Evolutionary conservation across 2,329 filamentous ascomycete species (phyloP).

Genomic region (Monosporascus sp.): DNA sequence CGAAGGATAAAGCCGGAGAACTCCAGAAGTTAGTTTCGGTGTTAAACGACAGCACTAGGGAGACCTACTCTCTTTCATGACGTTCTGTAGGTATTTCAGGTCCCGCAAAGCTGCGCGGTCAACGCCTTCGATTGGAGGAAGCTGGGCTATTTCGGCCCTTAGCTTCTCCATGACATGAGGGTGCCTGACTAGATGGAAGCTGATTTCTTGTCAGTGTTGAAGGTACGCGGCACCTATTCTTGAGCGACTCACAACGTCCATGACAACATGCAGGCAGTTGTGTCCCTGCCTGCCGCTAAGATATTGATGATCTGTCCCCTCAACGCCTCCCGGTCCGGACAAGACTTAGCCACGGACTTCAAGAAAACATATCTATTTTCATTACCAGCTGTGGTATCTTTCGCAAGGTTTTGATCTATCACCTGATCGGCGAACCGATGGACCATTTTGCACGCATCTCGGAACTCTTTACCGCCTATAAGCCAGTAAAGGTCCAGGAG

Average conservation of each 20-base stretch:
- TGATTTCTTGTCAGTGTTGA: slow-evolving; percentile 3
- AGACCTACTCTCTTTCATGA: slow-evolving; percentile 19
- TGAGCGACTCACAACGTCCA: slow-evolving; percentile 18
- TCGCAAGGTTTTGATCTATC: slow-evolving; percentile 16
- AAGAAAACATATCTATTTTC: slow-evolving; percentile 16
- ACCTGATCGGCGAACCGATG: slow-evolving; percentile 18
- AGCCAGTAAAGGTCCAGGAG: slow-evolving; percentile 19
- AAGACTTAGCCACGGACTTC: slow-evolving; percentile 13
- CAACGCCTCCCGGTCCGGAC: slow-evolving; percentile 12
- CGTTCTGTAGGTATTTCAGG: slow-evolving; percentile 16
- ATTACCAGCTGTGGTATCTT: slow-evolving; percentile 2
- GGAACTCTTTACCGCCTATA: slow-evolving; percentile 10
- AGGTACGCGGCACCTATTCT: not conserved
- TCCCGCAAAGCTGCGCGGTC: slow-evolving; percentile 14
- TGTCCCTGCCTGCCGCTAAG: slow-evolving; percentile 21
- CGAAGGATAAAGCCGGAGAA: slow-evolving; percentile 19
- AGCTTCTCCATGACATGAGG: slow-evolving; percentile 16
- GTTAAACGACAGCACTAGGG: not conserved
- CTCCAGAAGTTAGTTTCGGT: slow-evolving; percentile 3
- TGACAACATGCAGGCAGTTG: slow-evolving; percentile 19
- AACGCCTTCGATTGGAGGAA: slow-evolving; percentile 8
- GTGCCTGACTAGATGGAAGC: slow-evolving; percentile 18
- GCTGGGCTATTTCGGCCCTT: slow-evolving; percentile 12
- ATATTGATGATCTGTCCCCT: slow-evolving; percentile 23
- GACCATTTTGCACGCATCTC: slow-evolving; percentile 14